Evolutionary conservation across 78 protist genomes (phyloP), one percentile per base, ranked within the genome.

Genomic region (Capsaspora owczarzaki): DNA sequence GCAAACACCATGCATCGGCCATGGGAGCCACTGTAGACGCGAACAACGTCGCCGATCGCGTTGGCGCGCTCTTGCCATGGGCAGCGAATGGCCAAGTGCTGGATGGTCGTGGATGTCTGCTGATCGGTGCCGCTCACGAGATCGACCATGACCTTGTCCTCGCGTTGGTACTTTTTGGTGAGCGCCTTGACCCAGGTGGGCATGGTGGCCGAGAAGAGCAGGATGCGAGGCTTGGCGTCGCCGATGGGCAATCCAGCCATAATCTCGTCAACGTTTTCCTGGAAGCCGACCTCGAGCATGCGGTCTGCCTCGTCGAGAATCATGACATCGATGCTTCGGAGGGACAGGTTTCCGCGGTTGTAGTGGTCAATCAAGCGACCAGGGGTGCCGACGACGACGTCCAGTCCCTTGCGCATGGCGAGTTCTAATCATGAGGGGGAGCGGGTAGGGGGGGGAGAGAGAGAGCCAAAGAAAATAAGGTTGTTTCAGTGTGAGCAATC

Each of bases 291-390:
- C 47, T 80, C 84, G 8, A 98, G 86, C 77, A 96, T 87, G 23
- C 97, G 90, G 80, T 98, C 99, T 20, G 98, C 99, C 81, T 99
- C 99, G 82, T 99, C 99, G 68, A 97, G 88, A 47, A 94, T 79
- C 20, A 63, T 56, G 66, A 56, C 33, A 3, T 12, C 8, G 66
- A 16, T 56, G 66, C 12, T 2, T 16, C 66, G 66, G 2, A 2
- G 33, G 29, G 33, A 29, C 66, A 56, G 66, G 10, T 29, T 29
- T 10, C 4, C 76, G 82, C 93, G 92, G 82, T 86, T 91, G 82
- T 90, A 60, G 8, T 98, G 99, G 77, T 97, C 99, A 46, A 92
- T 87, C 41, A 98, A 85, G 20, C 99, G 92, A 31, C 99, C 99
- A 14, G 99, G 99, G 12, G 99, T 98, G 29, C 96, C 95, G 1